phyloP scores from a whole-genome alignment of 2,329 filamentous ascomycete genomes.

The Exophiala spinifera region DNA sequence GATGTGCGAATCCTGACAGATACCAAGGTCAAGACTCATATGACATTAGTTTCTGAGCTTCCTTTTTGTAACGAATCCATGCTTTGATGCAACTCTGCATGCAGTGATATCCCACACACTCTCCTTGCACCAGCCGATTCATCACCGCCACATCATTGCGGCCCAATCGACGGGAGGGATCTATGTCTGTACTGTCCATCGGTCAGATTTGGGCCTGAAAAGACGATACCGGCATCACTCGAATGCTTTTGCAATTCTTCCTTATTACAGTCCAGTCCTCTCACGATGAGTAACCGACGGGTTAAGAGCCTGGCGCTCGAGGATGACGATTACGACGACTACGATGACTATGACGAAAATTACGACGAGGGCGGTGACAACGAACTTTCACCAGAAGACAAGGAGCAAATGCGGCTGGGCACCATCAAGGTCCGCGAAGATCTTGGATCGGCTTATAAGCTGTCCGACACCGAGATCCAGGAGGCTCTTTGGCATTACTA shows the following conservation, averaged over 20 bases:
- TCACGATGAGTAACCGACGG: constrained; percentile 44
- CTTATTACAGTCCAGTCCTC: neutral
- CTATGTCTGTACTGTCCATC: too few relatives aligned
- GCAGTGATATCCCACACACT: too few relatives aligned
- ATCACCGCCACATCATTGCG: too few relatives aligned
- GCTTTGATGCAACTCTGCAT: too few relatives aligned
- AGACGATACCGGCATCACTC: neutral
- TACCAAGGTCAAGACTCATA: too few relatives aligned
- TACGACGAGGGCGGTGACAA: constrained; percentile 21
- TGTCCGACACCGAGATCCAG: constrained; percentile 72
- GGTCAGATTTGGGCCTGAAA: neutral
- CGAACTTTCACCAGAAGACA: constrained; percentile 43
- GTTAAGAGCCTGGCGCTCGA: constrained; percentile 45
- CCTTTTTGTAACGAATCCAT: neutral
- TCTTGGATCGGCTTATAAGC: constrained; percentile 62
- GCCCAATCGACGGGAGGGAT: neutral
- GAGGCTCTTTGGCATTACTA: constrained; percentile 95
- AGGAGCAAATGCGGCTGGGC: constrained; percentile 61
- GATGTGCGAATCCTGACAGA: too few relatives aligned
- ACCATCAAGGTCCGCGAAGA: constrained; percentile 64
- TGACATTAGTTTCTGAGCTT: too few relatives aligned
- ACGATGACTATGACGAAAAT: constrained; percentile 33
- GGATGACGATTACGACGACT: constrained; percentile 41
- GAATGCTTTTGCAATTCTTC: neutral
- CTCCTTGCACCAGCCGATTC: too few relatives aligned